Base-by-base conservation (phyloP, 805 yeast species). In the Saturnispora serradocipensis region DNA sequence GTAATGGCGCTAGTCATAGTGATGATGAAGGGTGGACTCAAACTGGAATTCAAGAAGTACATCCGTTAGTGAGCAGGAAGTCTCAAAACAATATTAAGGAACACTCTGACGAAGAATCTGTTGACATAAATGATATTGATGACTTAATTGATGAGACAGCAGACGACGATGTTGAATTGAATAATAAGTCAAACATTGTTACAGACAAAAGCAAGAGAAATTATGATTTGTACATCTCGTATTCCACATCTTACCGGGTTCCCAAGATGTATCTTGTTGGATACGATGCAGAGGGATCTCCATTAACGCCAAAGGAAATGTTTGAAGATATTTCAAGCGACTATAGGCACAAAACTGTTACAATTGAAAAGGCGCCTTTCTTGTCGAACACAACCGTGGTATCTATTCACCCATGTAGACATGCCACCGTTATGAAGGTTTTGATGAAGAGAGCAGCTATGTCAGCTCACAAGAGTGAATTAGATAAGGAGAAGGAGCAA, bases 321-420 rank as follows among this genome's bases (percentile, higher is more conserved):
- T 89, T 90, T 69, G 95, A 91, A 63, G 99, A 93, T 67, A 88
- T 93, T 45, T 79, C 90, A 2, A 78, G 84, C 38, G 99, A 93
- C 64, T 93, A 93, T 67, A 81, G 91, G 62, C 88, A 91, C 61
- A 93, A 93, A 68, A 93, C 99, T 1, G 99, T 91, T 20, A 93
- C 99, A 0, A 91, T 93, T 53, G 99, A 93, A 67, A 81, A 80
- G 56, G 83, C 96, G 5, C 98, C 99, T 11, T 89, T 89, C 59
- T 75, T 82, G 49, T 80, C 77, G 46, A 80, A 82, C 61, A 77
- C 86, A 45, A 85, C 93, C 0, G 74, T 86, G 0, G 89, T 93
- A 6, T 87, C 96, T 7, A 91, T 93, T 48, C 99, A 93, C 65
- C 99, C 99, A 1, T 93, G 99, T 65, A 83, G 84, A 58, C 99